Percentiles rank a stretch among this genome's conserved stretches.
Conservation (phyloP, 257 asterid genomes). For the Jasminum sambac region DNA sequence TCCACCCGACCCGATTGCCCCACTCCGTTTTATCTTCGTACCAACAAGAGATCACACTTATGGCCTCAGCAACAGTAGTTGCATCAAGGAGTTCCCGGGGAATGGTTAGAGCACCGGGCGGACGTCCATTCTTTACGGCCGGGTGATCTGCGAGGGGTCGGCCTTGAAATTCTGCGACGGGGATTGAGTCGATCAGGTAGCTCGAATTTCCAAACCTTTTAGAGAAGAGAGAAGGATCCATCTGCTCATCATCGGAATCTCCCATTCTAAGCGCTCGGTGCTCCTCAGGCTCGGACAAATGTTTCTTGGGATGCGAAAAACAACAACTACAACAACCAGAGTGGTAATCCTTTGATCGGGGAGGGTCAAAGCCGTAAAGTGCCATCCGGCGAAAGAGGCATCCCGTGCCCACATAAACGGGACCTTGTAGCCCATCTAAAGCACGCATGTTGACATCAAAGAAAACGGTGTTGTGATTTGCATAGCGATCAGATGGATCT, state of each 20-base stretch:
- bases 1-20: constrained; percentile 86
- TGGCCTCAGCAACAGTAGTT: constrained; percentile 74
- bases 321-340: constrained; percentile 57
- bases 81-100: constrained; percentile 73
- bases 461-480: constrained; percentile 77
- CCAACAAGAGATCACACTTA: constrained; percentile 81
- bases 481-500: constrained; percentile 78
- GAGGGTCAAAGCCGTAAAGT: constrained; percentile 78
- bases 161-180: constrained; percentile 72
- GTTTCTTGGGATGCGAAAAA: constrained; percentile 46
- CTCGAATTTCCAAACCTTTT: constrained; percentile 71
- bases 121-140: constrained; percentile 63
- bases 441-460: constrained; percentile 88
- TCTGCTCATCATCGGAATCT: constrained; percentile 61
- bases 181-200: constrained; percentile 63
- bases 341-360: constrained; percentile 54
- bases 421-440: constrained; percentile 79
- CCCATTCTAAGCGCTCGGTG: constrained; percentile 56
- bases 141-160: constrained; percentile 84
- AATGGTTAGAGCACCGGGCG: constrained; percentile 63
- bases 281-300: constrained; percentile 48
- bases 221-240: constrained; percentile 57
- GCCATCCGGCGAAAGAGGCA: constrained; percentile 74
- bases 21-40: constrained; percentile 79
- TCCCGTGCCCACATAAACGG: constrained; percentile 82